A percentile compares a stretch with the other conserved stretches of the same genome.
These are phyloP conservation scores for Pleurotus tuoliensis DNA, from an alignment of 768 basidiomycete genomes.

Conservation along the genomic window DNA sequence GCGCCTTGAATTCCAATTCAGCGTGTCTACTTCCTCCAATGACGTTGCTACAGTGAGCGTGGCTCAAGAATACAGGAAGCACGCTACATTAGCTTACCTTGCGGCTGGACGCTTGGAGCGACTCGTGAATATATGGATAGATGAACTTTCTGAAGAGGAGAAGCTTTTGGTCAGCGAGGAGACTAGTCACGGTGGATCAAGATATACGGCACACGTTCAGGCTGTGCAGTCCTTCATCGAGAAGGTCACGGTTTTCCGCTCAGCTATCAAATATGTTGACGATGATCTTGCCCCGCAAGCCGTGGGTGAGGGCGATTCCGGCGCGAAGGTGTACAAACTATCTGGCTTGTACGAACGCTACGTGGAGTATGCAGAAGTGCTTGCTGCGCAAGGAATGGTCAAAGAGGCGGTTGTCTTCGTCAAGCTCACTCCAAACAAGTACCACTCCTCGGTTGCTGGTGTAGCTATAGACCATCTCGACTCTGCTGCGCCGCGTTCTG, in stretches of 20 bases:
- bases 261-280: slow-evolving; percentile 79
- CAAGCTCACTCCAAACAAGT: slow-evolving; percentile 73
- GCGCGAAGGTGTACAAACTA: slow-evolving; percentile 73
- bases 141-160: slow-evolving; percentile 89
- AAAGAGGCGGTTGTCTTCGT: slow-evolving; percentile 79
- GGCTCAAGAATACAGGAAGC: slow-evolving; percentile 62
- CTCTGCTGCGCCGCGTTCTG: slow-evolving; percentile 19
- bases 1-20: slow-evolving; percentile 83
- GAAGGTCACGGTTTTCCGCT: slow-evolving; percentile 92
- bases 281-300: slow-evolving; percentile 50
- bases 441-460: slow-evolving; percentile 54
- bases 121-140: slow-evolving; percentile 86
- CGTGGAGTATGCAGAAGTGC: slow-evolving; percentile 91
- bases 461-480: slow-evolving; percentile 36
- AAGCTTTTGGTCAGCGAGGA: slow-evolving; percentile 37
- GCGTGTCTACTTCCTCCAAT: slow-evolving; percentile 49
- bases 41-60: slow-evolving; percentile 35
- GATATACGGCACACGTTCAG: slow-evolving; percentile 76
- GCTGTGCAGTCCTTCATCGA: slow-evolving; percentile 94
- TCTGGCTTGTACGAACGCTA: slow-evolving; percentile 87
- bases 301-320: slow-evolving; percentile 30
- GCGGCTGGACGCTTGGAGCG: slow-evolving; percentile 88
- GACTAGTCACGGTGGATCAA: slow-evolving; percentile 41
- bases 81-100: slow-evolving; percentile 90
- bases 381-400: slow-evolving; percentile 87